Evolutionary conservation across 495 filamentous ascomycete genomes (phyloP), one percentile per base, ranked within the genome.

Genomic region (Penicillium lividum): DNA sequence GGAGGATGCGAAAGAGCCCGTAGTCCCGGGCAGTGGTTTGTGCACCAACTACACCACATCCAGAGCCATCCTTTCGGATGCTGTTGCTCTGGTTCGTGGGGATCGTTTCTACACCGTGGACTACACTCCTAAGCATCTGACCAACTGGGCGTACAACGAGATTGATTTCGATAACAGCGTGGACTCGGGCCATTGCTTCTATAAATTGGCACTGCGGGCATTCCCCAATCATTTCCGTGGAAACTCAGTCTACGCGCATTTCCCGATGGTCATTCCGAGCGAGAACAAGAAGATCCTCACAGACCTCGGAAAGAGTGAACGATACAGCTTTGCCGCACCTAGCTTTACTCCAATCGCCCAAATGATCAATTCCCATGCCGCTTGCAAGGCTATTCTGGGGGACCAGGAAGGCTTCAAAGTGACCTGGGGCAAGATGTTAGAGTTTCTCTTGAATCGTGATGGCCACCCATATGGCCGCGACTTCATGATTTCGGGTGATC

Each of bases 61-160:
- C 2, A 84, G 90, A 59, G 89, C 89, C 1, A 87, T 97, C 52
- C 78, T 97, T 5, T 93, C 90, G 0, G 92, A 97, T 68, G 92
- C 92, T 2, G 89, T 92, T 7, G 85, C 85, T 38, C 74, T 96
- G n/a, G 91, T 95, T 38, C 83, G 92, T 34, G 89, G 91, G 16
- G 92, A 97, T 69, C 81, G 92, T 6, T 92, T 93, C 74, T 93
- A 94, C 71, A 95, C 92, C 7, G 75, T 82, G 47, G 81, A 84
- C 61, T 93, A 90, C 68, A 89, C 84, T 33, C 83, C 92, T 0
- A 84, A 82, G 34, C 82, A 85, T 55, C 80, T 96, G 15, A 97
- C 92, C 5, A 92, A 89, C 64, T 96, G 90, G 90, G 91, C 89
- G 4, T 81, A 73, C 65, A 74, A 64, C 11, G 80, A 84, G 53